phyloP scores from a whole-genome alignment of 495 filamentous ascomycete genomes.

The Pyrenopolyporus hunteri region DNA sequence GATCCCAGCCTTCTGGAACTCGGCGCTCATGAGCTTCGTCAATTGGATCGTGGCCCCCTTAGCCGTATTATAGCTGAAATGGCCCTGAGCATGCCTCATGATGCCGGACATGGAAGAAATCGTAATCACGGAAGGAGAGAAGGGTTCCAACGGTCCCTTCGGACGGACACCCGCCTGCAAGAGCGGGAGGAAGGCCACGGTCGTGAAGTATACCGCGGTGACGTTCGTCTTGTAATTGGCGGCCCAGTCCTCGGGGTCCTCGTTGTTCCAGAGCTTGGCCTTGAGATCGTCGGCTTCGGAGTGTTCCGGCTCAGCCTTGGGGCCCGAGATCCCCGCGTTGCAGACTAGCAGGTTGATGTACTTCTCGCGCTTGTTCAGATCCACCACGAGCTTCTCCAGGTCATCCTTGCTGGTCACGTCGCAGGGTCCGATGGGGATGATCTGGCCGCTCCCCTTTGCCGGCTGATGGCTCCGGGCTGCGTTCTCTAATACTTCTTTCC shows the following conservation, averaged over 20 bases:
- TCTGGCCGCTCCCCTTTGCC: constrained; percentile 34
- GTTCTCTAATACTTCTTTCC: constrained; percentile 59
- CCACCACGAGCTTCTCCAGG: constrained; percentile 59
- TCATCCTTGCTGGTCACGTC: constrained; percentile 70
- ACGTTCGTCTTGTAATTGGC: constrained; percentile 63
- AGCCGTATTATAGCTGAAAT: constrained; percentile 63
- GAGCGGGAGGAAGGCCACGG: constrained; percentile 68
- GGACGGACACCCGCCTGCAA: constrained; percentile 52
- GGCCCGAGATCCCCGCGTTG: constrained; percentile 64
- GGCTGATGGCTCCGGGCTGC: constrained; percentile 50
- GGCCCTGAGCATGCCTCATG: constrained; percentile 57
- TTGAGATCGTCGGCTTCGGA: constrained; percentile 53
- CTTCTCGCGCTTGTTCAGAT: constrained; percentile 48
- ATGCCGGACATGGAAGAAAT: constrained; percentile 65
- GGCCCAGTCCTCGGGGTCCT: constrained; percentile 58
- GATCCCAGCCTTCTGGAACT: constrained; percentile 61
- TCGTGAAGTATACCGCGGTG: constrained; percentile 65
- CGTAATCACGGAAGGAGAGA: constrained; percentile 58
- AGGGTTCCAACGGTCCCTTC: constrained; percentile 51
- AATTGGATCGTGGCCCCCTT: constrained; percentile 68
- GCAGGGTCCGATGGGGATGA: constrained; percentile 53
- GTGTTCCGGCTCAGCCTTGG: constrained; percentile 44
- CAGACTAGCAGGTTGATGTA: constrained; percentile 70
- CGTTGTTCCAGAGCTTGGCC: constrained; percentile 47
- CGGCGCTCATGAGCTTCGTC: constrained; percentile 64